These are phyloP conservation scores for Chrysanthemum seticuspe DNA, from an alignment of 129 eudicot species.

Conservation along the genomic window DNA sequence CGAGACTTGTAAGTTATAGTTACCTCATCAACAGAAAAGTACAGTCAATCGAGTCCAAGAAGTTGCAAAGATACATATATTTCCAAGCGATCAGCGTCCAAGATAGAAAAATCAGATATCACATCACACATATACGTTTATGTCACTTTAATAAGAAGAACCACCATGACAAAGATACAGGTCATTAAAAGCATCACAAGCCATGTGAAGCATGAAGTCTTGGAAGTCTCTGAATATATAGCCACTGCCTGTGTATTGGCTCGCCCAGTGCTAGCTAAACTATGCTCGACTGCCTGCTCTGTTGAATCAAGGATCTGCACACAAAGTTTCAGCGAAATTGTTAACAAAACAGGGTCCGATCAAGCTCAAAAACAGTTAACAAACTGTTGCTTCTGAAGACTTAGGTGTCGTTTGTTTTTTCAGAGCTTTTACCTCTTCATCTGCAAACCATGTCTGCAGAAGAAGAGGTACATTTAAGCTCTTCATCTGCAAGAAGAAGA, in stretches of 20 bases:
- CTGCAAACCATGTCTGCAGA: no score
- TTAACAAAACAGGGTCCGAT: background rate
- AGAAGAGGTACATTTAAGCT: no score
- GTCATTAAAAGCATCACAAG: conserved; percentile 74
- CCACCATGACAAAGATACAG: conserved; percentile 80
- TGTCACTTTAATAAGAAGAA: conserved; percentile 82
- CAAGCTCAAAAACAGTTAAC: background rate
- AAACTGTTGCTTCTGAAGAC: conserved; percentile 6
- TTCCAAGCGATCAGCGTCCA: background rate
- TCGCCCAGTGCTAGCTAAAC: conserved; percentile 93
- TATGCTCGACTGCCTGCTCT: conserved; percentile 86
- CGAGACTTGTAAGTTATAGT: background rate
- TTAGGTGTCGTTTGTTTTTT: no score
- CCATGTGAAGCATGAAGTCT: conserved; percentile 82
- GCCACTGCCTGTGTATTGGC: conserved; percentile 73
- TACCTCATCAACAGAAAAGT: background rate
- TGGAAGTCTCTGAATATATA: conserved; percentile 60
- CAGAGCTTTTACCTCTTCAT: no score
- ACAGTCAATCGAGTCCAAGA: background rate
- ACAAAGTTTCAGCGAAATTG: conserved; percentile 1
- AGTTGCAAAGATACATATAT: background rate
- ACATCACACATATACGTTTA: conserved; percentile 9
- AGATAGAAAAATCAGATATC: background rate
- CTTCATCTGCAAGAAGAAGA: no score
- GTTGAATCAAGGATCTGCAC: conserved; percentile 88